These are phyloP conservation scores for Dactylellina haptotyla DNA, from an alignment of 2,329 filamentous ascomycete genomes.

Conservation along the genomic window DNA sequence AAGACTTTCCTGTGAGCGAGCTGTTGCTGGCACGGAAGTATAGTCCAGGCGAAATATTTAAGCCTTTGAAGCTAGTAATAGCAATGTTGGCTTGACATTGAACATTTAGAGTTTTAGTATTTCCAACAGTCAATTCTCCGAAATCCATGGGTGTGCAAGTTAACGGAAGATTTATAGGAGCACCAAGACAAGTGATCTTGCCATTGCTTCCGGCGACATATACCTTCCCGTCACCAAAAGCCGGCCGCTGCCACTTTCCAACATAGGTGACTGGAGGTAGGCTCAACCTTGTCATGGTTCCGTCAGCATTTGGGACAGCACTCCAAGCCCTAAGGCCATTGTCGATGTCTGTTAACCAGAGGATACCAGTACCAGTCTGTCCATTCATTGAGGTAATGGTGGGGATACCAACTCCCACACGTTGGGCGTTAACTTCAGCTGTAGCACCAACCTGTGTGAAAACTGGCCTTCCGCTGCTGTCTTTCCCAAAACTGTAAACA, in stretches of 20 bases:
- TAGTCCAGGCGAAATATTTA: slow-evolving; percentile 60
- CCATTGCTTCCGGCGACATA: slow-evolving; percentile 59
- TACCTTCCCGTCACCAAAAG: slow-evolving; percentile 63
- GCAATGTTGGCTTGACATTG: slow-evolving; percentile 63
- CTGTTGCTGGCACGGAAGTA: slow-evolving; percentile 61
- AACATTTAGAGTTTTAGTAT: slow-evolving; percentile 59
- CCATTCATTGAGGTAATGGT: slow-evolving; percentile 62
- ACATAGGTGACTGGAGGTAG: slow-evolving; percentile 61
- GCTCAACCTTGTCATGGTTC: slow-evolving; percentile 57
- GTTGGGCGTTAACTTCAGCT: slow-evolving; percentile 56
- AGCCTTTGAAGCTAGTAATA: slow-evolving; percentile 61
- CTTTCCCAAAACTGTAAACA: slow-evolving; percentile 58
- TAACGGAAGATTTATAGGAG: slow-evolving; percentile 63
- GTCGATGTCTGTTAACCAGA: slow-evolving; percentile 63
- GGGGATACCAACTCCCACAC: slow-evolving; percentile 59
- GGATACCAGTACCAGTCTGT: slow-evolving; percentile 61
- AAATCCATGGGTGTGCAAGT: slow-evolving; percentile 63
- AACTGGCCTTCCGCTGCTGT: slow-evolving; percentile 54
- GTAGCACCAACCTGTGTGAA: slow-evolving; percentile 59
- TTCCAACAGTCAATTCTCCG: slow-evolving; percentile 61
- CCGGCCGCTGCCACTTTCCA: slow-evolving; percentile 62
- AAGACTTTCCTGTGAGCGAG: slow-evolving; percentile 60
- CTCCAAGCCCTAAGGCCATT: slow-evolving; percentile 62
- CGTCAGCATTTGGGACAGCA: slow-evolving; percentile 60
- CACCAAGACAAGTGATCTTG: slow-evolving; percentile 57